These are phyloP conservation scores for Ceratocystis huliohia DNA, from an alignment of 2,329 filamentous ascomycete species.

Conservation along the genomic window DNA sequence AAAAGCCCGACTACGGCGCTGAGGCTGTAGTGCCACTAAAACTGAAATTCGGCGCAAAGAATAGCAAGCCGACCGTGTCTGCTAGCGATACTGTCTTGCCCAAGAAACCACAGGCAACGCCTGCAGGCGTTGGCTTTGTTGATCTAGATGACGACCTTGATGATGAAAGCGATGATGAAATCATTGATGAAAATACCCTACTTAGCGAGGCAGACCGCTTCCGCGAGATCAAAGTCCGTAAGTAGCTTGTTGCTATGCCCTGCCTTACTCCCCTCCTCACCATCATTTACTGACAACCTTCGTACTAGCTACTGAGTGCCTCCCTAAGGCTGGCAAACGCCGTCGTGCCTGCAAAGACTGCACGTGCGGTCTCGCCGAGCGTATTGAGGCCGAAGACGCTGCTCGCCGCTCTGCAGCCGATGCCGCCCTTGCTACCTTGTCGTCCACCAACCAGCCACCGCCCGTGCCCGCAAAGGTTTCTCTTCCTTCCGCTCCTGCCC, in stretches of 20 bases:
- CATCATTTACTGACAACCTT: conserved; percentile 23
- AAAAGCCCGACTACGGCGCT: conserved; percentile 52
- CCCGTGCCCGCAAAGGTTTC: neutral
- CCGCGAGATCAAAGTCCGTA: conserved; percentile 67
- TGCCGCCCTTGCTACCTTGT: conserved; percentile 42
- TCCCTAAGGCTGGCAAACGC: conserved; percentile 75
- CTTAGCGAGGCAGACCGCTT: conserved; percentile 75
- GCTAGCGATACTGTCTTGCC: neutral
- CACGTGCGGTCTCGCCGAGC: conserved; percentile 80
- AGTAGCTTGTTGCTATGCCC: conserved; percentile 29
- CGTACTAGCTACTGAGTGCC: conserved; percentile 61
- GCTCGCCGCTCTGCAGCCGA: conserved; percentile 54
- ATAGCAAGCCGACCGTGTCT: conserved; percentile 33
- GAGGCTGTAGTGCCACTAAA: conserved; percentile 44
- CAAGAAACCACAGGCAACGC: conserved; percentile 28
- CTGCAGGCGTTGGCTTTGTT: conserved; percentile 53
- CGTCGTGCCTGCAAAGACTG: conserved; percentile 96
- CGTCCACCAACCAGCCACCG: neutral
- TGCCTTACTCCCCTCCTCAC: neutral
- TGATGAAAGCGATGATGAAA: conserved; percentile 58
- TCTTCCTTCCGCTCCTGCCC: conserved; percentile 33
- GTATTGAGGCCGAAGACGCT: conserved; percentile 73
- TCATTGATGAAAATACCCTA: conserved; percentile 83
- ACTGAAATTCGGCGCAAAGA: conserved; percentile 29
- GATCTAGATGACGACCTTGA: conserved; percentile 48